These are phyloP conservation scores for Helotiales sp. DNA, from an alignment of 2,329 filamentous ascomycete genomes.

Conservation along the genomic window DNA sequence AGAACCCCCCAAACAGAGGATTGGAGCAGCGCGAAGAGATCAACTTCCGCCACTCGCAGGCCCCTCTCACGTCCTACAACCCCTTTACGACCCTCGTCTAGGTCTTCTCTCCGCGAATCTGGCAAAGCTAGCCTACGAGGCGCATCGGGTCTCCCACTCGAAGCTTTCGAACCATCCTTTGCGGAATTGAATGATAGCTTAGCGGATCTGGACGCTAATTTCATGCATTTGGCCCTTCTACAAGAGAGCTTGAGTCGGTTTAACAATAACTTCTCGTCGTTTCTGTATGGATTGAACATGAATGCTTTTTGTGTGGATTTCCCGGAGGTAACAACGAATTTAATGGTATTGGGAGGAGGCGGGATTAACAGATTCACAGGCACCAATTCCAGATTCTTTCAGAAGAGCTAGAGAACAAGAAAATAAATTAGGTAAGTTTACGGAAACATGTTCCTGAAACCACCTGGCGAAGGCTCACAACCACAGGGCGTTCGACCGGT, in stretches of 20 bases:
- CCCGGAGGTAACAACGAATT: constrained; percentile 71
- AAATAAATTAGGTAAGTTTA: constrained; percentile 51
- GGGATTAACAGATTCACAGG: constrained; percentile 53
- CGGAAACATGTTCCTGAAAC: constrained; percentile 18
- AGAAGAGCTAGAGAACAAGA: constrained; percentile 65
- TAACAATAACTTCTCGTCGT: constrained; percentile 93
- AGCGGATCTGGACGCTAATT: constrained; percentile 94
- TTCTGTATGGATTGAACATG: constrained; percentile 97
- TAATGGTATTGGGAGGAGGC: background rate
- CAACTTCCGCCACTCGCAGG: constrained; percentile 36
- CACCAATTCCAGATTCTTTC: constrained; percentile 84
- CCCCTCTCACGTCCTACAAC: constrained; percentile 73
- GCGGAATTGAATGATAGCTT: constrained; percentile 92
- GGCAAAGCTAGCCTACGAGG: constrained; percentile 58
- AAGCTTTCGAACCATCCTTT: constrained; percentile 85
- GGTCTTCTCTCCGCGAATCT: constrained; percentile 81
- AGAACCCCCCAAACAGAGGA: constrained; percentile 38
- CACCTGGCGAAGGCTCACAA: constrained; percentile 25
- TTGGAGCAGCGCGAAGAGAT: constrained; percentile 38
- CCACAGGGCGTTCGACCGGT: constrained; percentile 42
- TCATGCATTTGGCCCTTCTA: constrained; percentile 96
- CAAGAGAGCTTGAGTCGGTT: constrained; percentile 93
- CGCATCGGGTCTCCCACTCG: constrained; percentile 70
- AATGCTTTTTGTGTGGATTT: constrained; percentile 99
- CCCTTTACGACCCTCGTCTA: constrained; percentile 86